phyloP scores from a whole-genome alignment of 164 flowering plant species.

The Warburgia ugandensis region DNA sequence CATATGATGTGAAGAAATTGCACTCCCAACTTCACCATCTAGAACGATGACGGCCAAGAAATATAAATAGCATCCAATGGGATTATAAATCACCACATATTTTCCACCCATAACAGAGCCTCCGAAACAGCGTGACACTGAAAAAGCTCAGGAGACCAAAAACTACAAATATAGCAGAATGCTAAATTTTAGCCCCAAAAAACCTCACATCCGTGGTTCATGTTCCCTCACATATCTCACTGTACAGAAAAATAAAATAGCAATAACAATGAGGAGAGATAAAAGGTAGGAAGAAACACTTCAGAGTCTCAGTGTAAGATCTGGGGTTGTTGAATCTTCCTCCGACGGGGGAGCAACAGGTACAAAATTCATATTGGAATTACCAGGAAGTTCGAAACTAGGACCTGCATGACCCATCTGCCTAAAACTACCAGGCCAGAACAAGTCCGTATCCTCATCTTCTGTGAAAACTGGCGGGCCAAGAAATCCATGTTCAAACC shows the following conservation, averaged over 20 bases:
- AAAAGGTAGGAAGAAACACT: conserved; percentile 3
- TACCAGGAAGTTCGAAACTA: conserved; percentile 19
- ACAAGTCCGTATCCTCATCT: conserved; percentile 42
- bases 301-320: conserved; percentile 66
- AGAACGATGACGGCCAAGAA: no score
- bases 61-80: no score
- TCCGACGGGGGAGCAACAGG: conserved; percentile 20
- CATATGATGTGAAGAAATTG: no score
- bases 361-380: conserved; percentile 24
- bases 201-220: background rate
- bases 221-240: conserved; percentile 21
- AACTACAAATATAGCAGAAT: no score
- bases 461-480: conserved; percentile 47
- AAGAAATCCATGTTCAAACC: conserved; percentile 42
- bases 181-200: background rate
- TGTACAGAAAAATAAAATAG: conserved; percentile 19
- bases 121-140: no score
- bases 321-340: conserved; percentile 40
- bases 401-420: conserved; percentile 22
- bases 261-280: conserved; percentile 2
- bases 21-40: no score
- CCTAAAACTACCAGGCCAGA: conserved; percentile 83
- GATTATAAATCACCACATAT: no score
- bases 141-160: no score
- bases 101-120: no score